Evolutionary conservation across 108 stramenopile species (phyloP), one percentile per base, ranked within the genome.

Genomic region (Skeletonema marinoi): DNA sequence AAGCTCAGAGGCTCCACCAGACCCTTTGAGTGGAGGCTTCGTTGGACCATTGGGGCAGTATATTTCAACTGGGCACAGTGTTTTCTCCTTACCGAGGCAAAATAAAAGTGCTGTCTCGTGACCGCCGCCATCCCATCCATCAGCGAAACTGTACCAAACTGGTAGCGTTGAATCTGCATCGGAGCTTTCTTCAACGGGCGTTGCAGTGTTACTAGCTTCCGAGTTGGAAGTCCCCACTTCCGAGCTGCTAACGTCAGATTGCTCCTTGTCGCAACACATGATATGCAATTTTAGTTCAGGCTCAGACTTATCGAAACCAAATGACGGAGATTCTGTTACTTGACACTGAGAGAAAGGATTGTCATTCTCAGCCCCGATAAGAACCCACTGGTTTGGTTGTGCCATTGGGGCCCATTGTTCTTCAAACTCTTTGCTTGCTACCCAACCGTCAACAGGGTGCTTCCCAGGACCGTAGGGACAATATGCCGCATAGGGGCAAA

Each of bases 11-110:
- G 69, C 48, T 65, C 70, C 77, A 16, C 58, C 70, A n/a, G 65
- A 61, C 6, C 63, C 50, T 29, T 46, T 35, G 31, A 78, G 32
- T 32, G 77, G 77, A 13, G 70, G 56, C 9, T 51, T 56, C 10
- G 30, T 8, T 6, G 77, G 77, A 14, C 69, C 69, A 36, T 70
- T 70, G 12, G 77, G 77, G 70, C 77, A 78, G 39, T 65, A 70
- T 16, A 69, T 69, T 33, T 48, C 17, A n/a, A 66, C 33, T 64
- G 77, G 69, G 21, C 77, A 78, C 3, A 78, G 30, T 29, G 70
- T 61, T 9, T 61, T 46, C 14, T 36, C 56, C 42, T 58, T 50
- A 19, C 59, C 66, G 56, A 44, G 62, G 59, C 77, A 78, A 42
- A 78, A 78, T 16, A 17, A 9, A 19, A 32, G 12, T 0, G 69